phyloP scores from a whole-genome alignment of 148 eudicot species.

The Chenopodium album region DNA sequence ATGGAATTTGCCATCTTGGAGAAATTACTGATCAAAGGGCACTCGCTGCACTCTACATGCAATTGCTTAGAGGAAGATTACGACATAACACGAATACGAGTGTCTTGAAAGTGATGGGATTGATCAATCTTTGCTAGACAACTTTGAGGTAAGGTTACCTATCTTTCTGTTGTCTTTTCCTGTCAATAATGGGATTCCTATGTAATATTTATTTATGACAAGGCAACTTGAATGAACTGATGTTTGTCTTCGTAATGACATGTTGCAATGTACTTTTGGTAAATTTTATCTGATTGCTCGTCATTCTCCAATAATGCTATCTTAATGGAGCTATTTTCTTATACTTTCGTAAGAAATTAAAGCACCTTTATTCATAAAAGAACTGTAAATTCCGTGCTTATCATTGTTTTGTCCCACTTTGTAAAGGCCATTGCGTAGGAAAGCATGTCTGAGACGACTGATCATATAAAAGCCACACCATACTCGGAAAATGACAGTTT shows the following conservation, averaged over 20 bases:
- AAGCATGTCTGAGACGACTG: background rate
- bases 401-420: slow-evolving; percentile 1
- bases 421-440: background rate
- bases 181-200: background rate
- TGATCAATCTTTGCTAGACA: background rate
- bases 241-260: background rate
- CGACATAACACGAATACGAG: background rate
- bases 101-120: background rate
- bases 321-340: background rate
- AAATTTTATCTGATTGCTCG: background rate
- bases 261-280: background rate
- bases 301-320: background rate
- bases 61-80: background rate
- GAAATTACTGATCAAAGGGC: background rate
- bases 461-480: background rate
- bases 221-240: background rate
- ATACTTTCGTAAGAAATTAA: background rate
- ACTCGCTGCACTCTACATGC: background rate
- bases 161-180: background rate
- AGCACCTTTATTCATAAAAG: background rate
- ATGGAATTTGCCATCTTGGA: background rate
- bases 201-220: background rate
- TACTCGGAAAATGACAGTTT: background rate
- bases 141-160: background rate
- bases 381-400: background rate